Evolutionary conservation across 495 filamentous ascomycete species (phyloP).

Genomic region (Aspergillus bridgeri): DNA sequence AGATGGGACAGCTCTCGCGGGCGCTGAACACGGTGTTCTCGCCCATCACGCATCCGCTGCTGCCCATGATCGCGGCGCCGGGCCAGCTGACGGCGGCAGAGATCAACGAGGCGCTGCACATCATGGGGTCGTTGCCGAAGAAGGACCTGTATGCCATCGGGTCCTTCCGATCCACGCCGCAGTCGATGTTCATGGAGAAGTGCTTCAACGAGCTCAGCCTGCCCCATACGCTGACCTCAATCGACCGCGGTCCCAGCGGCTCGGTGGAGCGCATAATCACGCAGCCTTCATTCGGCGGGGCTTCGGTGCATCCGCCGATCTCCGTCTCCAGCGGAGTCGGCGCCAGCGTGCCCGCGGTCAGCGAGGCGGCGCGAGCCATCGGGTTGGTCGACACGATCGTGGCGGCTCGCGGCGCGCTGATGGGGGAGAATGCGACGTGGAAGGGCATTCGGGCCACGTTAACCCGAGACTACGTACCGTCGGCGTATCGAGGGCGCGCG

Average conservation of each 20-base stretch:
- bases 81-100: constrained; percentile 80
- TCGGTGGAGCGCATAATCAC: constrained; percentile 63
- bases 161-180: constrained; percentile 64
- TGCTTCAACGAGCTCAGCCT: constrained; percentile 83
- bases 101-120: constrained; percentile 73
- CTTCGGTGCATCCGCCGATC: constrained; percentile 70
- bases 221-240: constrained; percentile 73
- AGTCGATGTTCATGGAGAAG: constrained; percentile 82
- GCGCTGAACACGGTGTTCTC: constrained; percentile 80
- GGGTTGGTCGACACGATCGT: constrained; percentile 79
- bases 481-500: constrained; percentile 69
- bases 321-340: constrained; percentile 36
- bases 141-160: constrained; percentile 77
- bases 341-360: constrained; percentile 60
- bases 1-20: constrained; percentile 74
- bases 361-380: constrained; percentile 69
- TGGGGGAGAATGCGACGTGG: constrained; percentile 80
- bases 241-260: constrained; percentile 64
- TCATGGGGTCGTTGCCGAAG: constrained; percentile 76
- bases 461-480: constrained; percentile 75
- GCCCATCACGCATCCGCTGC: constrained; percentile 77
- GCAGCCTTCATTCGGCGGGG: constrained; percentile 72
- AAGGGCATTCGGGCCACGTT: constrained; percentile 78
- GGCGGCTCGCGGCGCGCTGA: constrained; percentile 40
- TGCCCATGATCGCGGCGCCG: constrained; percentile 80